Conservation (phyloP, 2,329 filamentous ascomycete genomes). For the Beauveria bassiana region DNA sequence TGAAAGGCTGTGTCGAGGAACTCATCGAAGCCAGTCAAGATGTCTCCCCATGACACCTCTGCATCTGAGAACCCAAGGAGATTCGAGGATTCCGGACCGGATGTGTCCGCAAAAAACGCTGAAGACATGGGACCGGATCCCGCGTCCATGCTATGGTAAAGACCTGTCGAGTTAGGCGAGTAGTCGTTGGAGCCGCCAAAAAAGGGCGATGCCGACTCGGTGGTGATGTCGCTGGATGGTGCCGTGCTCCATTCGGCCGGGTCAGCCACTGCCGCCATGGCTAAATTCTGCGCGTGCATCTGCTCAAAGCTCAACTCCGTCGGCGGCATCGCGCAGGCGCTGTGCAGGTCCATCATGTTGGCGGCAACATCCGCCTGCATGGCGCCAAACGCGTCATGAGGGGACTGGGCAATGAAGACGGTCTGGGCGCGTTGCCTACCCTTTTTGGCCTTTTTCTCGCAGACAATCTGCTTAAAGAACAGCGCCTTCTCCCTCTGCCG, state of each 20-base stretch:
- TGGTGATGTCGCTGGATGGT: neutral
- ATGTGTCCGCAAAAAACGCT: neutral
- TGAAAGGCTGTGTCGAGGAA: neutral
- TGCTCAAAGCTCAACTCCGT: neutral
- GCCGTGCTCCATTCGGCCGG: neutral
- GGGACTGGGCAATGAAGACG: neutral
- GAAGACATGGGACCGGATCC: neutral
- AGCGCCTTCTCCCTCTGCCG: neutral
- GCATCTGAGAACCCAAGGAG: neutral
- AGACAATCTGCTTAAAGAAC: neutral
- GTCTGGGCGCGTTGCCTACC: neutral
- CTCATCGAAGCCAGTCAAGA: neutral
- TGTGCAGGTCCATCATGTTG: neutral
- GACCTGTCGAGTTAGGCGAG: neutral
- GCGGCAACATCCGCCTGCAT: neutral
- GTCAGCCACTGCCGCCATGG: neutral
- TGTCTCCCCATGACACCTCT: neutral
- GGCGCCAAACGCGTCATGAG: neutral
- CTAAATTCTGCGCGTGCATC: neutral
- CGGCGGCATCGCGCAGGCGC: neutral
- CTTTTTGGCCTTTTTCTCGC: neutral
- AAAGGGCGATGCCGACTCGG: neutral
- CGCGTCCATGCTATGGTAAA: neutral
- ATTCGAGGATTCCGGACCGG: neutral
- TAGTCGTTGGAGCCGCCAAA: neutral